Evolutionary conservation across 2,329 filamentous ascomycete genomes (phyloP).

Genomic region (Phyllachora maydis): DNA sequence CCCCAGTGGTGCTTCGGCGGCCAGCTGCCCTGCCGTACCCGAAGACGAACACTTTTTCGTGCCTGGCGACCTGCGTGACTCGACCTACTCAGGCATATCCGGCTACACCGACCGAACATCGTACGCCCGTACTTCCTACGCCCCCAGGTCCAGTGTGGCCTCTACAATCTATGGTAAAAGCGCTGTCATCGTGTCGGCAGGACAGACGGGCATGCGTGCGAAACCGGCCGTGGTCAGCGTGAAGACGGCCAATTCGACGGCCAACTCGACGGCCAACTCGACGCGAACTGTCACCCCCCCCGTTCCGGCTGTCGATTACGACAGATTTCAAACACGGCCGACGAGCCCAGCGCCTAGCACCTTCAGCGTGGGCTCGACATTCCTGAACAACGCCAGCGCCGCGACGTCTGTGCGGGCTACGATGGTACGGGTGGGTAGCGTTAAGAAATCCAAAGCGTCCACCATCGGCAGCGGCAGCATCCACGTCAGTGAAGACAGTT

Average conservation of each 20-base stretch:
- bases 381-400: slow-evolving; percentile 41
- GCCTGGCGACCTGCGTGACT: slow-evolving; percentile 74
- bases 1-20: slow-evolving; percentile 43
- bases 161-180: slow-evolving; percentile 91
- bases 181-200: slow-evolving; percentile 61
- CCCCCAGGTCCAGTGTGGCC: slow-evolving; percentile 54
- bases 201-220: slow-evolving; percentile 69
- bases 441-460: slow-evolving; percentile 22
- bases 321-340: slow-evolving; percentile 30
- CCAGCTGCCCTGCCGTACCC: slow-evolving; percentile 31
- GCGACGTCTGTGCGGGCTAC: slow-evolving; percentile 35
- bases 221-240: slow-evolving; percentile 90
- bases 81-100: slow-evolving; percentile 67
- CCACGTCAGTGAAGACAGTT: slow-evolving; percentile 5
- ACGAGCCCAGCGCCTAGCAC: slow-evolving; percentile 31
- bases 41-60: slow-evolving; percentile 87
- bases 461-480: slow-evolving; percentile 2
- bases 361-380: slow-evolving; percentile 48
- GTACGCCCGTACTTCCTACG: slow-evolving; percentile 35
- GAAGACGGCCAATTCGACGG: slow-evolving; percentile 44
- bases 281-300: slow-evolving; percentile 38
- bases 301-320: slow-evolving; percentile 50
- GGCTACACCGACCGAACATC: slow-evolving; percentile 40
- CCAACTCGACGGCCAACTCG: too few relatives aligned
- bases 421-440: slow-evolving; percentile 35